Conservation (phyloP, 2,329 filamentous ascomycete genomes). For the Cadophora malorum region DNA sequence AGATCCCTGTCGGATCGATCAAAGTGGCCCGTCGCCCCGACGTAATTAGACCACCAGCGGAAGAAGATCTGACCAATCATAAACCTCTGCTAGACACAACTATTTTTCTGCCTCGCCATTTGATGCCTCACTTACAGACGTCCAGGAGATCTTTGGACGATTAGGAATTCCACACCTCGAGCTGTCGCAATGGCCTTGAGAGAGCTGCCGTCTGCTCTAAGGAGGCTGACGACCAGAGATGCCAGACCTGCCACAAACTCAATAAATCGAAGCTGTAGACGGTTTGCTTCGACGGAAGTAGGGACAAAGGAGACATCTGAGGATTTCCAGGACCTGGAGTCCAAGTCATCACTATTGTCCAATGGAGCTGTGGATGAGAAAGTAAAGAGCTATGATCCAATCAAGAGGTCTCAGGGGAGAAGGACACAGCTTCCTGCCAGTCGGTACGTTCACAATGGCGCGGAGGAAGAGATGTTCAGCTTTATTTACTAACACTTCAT, state of each 20-base stretch:
- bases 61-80: background rate
- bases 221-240: constrained; percentile 39
- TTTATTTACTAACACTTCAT: constrained; percentile 21
- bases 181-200: constrained; percentile 43
- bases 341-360: constrained; percentile 50
- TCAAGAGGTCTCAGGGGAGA: constrained; percentile 52
- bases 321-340: constrained; percentile 53
- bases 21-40: background rate
- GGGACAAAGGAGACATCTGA: constrained; percentile 34
- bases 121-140: constrained; percentile 23
- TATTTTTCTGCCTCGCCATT: constrained; percentile 27
- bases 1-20: constrained; percentile 1
- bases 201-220: constrained; percentile 42
- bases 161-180: constrained; percentile 18
- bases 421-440: constrained; percentile 47
- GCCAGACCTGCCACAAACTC: constrained; percentile 27
- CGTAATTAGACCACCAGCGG: background rate
- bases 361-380: constrained; percentile 46
- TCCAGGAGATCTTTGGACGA: constrained; percentile 26
- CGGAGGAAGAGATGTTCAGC: background rate
- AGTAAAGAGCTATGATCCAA: constrained; percentile 54
- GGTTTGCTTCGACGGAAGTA: constrained; percentile 43
- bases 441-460: constrained; percentile 45
- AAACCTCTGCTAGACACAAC: background rate
- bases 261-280: constrained; percentile 32